Conservation (phyloP, 2,329 filamentous ascomycete species). For the Dendrostoma leiphaemia region DNA sequence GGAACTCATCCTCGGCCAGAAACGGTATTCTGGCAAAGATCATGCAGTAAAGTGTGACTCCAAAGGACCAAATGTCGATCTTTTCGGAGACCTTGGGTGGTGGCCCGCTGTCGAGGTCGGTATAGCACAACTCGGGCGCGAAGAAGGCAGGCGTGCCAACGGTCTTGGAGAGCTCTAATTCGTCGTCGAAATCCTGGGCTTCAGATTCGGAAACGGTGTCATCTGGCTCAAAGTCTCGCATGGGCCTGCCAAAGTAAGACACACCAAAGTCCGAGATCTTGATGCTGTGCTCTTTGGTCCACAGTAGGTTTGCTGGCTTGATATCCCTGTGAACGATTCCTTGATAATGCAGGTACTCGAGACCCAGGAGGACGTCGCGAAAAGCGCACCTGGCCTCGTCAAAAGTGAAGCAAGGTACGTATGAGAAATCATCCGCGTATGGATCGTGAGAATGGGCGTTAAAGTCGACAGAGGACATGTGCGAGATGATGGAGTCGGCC, state of each 20-base stretch:
- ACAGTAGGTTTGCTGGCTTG: slow-evolving; percentile 86
- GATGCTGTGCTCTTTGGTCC: slow-evolving; percentile 79
- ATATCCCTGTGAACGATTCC: slow-evolving; percentile 83
- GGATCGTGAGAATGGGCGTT: slow-evolving; percentile 58
- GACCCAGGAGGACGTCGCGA: slow-evolving; percentile 84
- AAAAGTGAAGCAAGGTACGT: slow-evolving; percentile 90
- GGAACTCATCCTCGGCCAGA: slow-evolving; percentile 85
- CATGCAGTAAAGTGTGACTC: slow-evolving; percentile 93
- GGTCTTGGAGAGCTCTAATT: slow-evolving; percentile 95
- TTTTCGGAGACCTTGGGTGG: slow-evolving; percentile 83
- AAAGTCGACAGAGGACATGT: slow-evolving; percentile 65
- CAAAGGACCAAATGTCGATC: slow-evolving; percentile 96
- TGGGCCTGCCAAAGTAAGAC: slow-evolving; percentile 89
- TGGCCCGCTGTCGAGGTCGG: slow-evolving; percentile 62
- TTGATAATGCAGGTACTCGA: slow-evolving; percentile 91
- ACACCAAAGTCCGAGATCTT: slow-evolving; percentile 99
- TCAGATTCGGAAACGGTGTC: slow-evolving; percentile 77
- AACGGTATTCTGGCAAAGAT: slow-evolving; percentile 94
- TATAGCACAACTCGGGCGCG: slow-evolving; percentile 92
- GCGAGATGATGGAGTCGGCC: slow-evolving; percentile 71
- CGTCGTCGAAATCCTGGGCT: slow-evolving; percentile 83
- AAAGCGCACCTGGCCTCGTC: slow-evolving; percentile 81
- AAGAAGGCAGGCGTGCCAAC: slow-evolving; percentile 98
- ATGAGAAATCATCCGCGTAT: slow-evolving; percentile 84
- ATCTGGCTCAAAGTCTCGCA: slow-evolving; percentile 77